Percentiles rank a stretch among this genome's conserved stretches.
These are phyloP conservation scores for Nitzschia putrida DNA, from an alignment of 108 stramenopile genomes.

Conservation along the genomic window DNA sequence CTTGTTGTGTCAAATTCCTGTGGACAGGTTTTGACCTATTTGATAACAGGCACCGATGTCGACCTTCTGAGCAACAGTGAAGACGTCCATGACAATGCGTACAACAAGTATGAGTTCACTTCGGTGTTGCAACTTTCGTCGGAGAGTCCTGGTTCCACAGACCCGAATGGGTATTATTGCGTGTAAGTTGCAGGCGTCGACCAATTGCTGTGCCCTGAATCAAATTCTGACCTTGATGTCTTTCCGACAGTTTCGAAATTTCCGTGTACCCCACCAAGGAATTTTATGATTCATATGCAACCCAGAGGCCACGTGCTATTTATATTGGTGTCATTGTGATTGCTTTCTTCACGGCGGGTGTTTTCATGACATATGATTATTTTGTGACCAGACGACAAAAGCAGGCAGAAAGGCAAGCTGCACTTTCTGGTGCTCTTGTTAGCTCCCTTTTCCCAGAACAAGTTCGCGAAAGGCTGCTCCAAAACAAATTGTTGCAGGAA, in stretches of 20 bases:
- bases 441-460: conserved; percentile 57
- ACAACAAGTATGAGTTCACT: no score
- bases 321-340: background rate
- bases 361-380: conserved; percentile 1
- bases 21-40: background rate
- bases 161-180: no score
- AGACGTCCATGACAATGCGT: background rate
- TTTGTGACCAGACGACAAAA: conserved; percentile 10
- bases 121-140: no score
- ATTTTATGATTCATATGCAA: conserved; percentile 10
- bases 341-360: background rate
- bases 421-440: conserved; percentile 47
- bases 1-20: conserved; percentile 1
- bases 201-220: no score
- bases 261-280: conserved; percentile 20
- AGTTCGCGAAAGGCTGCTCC: conserved; percentile 33
- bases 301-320: background rate
- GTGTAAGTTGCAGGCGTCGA: no score
- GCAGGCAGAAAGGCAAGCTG: conserved; percentile 26
- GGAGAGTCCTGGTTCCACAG: no score
- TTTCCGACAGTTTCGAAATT: background rate
- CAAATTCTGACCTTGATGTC: no score
- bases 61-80: background rate
- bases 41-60: background rate
- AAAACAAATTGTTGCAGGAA: background rate